These are phyloP conservation scores for Boechera stricta DNA, from an alignment of 345 rosid species.

Conservation along the genomic window DNA sequence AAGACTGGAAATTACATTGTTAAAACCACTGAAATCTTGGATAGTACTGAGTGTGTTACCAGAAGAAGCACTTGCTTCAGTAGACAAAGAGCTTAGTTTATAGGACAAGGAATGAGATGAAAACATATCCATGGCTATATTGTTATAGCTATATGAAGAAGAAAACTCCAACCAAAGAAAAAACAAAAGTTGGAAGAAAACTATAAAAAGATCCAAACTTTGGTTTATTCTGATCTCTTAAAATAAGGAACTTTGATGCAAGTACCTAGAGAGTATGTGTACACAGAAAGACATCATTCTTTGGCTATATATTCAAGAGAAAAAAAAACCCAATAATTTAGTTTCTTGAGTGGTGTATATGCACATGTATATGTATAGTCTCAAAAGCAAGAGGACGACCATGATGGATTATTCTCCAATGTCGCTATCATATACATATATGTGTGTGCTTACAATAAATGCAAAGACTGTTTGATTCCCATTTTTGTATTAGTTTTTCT, in stretches of 20 bases:
- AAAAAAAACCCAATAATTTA: background rate
- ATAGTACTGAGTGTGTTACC: conserved; percentile 49
- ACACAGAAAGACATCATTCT: conserved; percentile 69
- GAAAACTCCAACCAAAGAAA: conserved; percentile 54
- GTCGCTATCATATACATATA: conserved; percentile 63
- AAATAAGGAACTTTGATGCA: conserved; percentile 50
- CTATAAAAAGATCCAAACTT: conserved; percentile 55
- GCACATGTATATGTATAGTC: conserved; percentile 23
- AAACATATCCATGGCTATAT: conserved; percentile 52
- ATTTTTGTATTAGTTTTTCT: conserved; percentile 46
- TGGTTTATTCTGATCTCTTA: conserved; percentile 51
- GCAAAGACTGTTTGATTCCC: conserved; percentile 47
- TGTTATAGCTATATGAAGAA: conserved; percentile 34
- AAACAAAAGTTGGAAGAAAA: conserved; percentile 40
- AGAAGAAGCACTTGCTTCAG: conserved; percentile 74
- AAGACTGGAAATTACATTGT: conserved; percentile 48
- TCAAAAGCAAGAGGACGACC: conserved; percentile 61
- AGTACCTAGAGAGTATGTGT: conserved; percentile 48
- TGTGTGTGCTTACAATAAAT: conserved; percentile 46
- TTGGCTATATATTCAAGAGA: conserved; percentile 50
- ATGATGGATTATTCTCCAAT: conserved; percentile 74
- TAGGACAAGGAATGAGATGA: conserved; percentile 67
- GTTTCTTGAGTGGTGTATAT: conserved; percentile 34
- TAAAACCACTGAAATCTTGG: conserved; percentile 57
- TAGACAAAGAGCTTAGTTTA: conserved; percentile 64